Conservation (phyloP, 2,329 filamentous ascomycete genomes). For the Sporothrix brasiliensis region DNA sequence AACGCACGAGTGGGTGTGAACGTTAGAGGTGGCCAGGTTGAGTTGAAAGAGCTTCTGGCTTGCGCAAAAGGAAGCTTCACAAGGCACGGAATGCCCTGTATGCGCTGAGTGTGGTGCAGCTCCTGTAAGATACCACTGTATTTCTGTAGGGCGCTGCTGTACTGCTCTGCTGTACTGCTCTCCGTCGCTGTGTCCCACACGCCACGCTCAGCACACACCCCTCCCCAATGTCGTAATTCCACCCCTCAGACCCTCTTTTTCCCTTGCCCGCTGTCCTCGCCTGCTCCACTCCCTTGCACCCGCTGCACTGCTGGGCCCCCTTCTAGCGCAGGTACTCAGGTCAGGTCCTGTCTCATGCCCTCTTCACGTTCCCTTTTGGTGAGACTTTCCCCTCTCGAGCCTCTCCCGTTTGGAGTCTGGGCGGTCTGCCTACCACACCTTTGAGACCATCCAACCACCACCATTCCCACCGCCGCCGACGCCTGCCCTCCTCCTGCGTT, state of each 20-base stretch:
- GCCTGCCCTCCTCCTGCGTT: not conserved
- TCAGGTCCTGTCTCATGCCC: not conserved
- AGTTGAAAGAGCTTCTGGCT: not conserved
- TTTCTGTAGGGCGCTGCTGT: not conserved
- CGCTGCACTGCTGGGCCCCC: slow-evolving; percentile 18
- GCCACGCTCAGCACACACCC: not conserved
- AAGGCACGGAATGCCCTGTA: not conserved
- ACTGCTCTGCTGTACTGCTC: not conserved
- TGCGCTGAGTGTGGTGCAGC: not conserved
- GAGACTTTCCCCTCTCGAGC: not conserved
- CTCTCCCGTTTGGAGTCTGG: slow-evolving; percentile 5
- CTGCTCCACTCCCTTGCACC: slow-evolving; percentile 26
- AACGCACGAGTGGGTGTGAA: not conserved
- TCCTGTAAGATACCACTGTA: no score
- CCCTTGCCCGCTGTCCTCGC: not conserved
- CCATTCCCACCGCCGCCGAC: no score
- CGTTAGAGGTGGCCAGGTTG: not conserved
- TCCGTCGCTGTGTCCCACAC: not conserved
- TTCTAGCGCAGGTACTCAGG: slow-evolving; percentile 34
- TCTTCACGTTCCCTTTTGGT: not conserved
- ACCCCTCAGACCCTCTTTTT: slow-evolving; percentile 7
- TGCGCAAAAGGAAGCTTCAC: not conserved
- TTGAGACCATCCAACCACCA: no score
- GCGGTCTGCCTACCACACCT: slow-evolving; percentile 6
- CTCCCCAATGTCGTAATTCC: not conserved